Conservation (phyloP, 2,329 filamentous ascomycete species). For the Apiospora sp. region DNA sequence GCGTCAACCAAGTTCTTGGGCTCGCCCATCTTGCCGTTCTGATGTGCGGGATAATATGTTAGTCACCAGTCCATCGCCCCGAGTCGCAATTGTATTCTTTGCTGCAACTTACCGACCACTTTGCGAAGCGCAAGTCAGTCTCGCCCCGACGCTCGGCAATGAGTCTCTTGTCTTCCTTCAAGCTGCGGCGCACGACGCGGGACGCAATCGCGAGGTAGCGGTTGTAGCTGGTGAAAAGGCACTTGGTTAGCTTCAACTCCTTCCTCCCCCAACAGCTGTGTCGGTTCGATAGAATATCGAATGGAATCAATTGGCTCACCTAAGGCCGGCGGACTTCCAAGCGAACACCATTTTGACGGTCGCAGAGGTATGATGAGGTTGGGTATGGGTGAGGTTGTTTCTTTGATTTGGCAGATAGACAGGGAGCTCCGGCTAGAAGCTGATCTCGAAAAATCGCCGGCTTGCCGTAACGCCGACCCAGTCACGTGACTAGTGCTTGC, state of each 20-base stretch:
- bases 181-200: slow-evolving; percentile 92
- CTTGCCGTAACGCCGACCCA: slow-evolving; percentile 20
- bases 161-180: slow-evolving; percentile 94
- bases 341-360: slow-evolving; percentile 88
- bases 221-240: slow-evolving; percentile 82
- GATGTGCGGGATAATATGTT: slow-evolving; percentile 47
- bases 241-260: slow-evolving; percentile 44
- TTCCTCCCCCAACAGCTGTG: slow-evolving; percentile 22
- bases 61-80: slow-evolving; percentile 19
- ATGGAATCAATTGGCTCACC: slow-evolving; percentile 66
- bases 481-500: slow-evolving; percentile 21
- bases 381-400: slow-evolving; percentile 34
- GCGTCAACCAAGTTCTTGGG: slow-evolving; percentile 72
- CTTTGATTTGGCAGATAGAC: slow-evolving; percentile 16
- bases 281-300: slow-evolving; percentile 24
- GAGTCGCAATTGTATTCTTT: slow-evolving; percentile 24
- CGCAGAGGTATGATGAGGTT: slow-evolving; percentile 41
- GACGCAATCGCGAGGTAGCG: slow-evolving; percentile 96
- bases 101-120: slow-evolving; percentile 84
- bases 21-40: slow-evolving; percentile 98
- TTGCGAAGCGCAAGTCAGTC: slow-evolving; percentile 88
- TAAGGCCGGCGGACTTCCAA: slow-evolving; percentile 98
- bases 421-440: slow-evolving; percentile 23
- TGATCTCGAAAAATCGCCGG: slow-evolving; percentile 23
- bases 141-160: slow-evolving; percentile 88